Evolutionary conservation across 1,284 basidiomycete genomes (phyloP).

Genomic region (Cutaneotrichosporon dermatis): DNA sequence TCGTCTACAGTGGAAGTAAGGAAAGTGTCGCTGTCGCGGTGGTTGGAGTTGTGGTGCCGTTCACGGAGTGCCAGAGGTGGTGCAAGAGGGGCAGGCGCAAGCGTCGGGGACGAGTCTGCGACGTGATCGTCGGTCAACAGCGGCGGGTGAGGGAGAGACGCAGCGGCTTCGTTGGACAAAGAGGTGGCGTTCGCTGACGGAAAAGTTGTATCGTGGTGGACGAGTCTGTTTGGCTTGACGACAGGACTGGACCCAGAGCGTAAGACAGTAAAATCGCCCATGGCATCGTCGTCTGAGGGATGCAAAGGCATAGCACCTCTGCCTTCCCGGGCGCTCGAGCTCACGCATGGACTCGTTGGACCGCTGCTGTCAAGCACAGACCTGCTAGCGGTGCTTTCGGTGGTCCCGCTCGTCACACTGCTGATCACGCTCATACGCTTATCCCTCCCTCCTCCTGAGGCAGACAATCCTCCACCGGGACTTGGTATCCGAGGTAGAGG

Average conservation of each 20-base stretch:
- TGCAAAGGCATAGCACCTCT: background rate
- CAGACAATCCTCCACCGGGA: background rate
- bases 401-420: background rate
- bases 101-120: slow-evolving; percentile 1
- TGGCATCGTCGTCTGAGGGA: background rate
- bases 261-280: background rate
- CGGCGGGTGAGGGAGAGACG: background rate
- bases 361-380: background rate
- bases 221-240: background rate
- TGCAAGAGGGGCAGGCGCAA: too few relatives aligned
- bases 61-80: too few relatives aligned
- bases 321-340: background rate
- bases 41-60: background rate
- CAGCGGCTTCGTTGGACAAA: background rate
- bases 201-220: too few relatives aligned
- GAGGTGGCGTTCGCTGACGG: background rate
- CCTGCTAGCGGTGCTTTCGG: background rate
- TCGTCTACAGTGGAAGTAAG: background rate
- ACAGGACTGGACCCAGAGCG: background rate
- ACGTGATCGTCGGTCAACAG: background rate
- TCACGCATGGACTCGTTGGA: background rate
- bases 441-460: background rate
- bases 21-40: background rate
- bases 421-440: background rate
- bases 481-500: background rate